These are phyloP conservation scores for Talaromyces sp. DNA, from an alignment of 2,329 filamentous ascomycete species.

Conservation along the genomic window DNA sequence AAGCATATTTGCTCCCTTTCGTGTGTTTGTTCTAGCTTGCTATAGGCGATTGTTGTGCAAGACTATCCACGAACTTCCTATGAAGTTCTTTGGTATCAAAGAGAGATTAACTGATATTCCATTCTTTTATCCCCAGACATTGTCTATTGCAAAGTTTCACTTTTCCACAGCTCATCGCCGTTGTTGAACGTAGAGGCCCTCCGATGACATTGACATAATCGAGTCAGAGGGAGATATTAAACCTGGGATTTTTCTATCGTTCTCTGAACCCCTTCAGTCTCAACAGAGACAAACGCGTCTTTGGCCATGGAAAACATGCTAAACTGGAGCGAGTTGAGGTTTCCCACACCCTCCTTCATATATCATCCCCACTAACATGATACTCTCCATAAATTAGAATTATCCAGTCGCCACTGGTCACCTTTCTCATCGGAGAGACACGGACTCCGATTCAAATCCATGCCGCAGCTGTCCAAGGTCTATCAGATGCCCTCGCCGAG, in stretches of 20 bases:
- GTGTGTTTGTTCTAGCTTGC: neutral
- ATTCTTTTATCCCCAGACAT: neutral
- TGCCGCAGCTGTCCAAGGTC: neutral
- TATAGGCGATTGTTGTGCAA: neutral
- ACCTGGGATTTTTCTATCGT: too few species aligned
- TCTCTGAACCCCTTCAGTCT: neutral
- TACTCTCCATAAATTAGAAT: neutral
- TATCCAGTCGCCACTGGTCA: neutral
- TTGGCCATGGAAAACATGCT: neutral
- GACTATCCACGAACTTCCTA: too few species aligned
- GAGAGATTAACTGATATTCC: neutral
- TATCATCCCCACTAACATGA: neutral
- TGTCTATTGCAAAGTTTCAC: too few species aligned
- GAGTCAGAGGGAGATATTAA: neutral
- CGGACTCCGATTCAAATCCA: neutral
- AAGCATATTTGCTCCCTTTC: neutral
- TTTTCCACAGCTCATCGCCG: neutral
- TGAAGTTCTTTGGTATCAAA: neutral
- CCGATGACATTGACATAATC: too few species aligned
- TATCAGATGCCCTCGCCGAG: neutral
- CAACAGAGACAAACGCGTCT: neutral
- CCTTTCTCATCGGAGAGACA: neutral
- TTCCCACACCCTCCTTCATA: neutral
- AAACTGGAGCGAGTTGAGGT: neutral
- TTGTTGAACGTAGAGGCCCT: neutral